phyloP scores from a whole-genome alignment of 2,329 filamentous ascomycete genomes.

The Penicillium sp. region DNA sequence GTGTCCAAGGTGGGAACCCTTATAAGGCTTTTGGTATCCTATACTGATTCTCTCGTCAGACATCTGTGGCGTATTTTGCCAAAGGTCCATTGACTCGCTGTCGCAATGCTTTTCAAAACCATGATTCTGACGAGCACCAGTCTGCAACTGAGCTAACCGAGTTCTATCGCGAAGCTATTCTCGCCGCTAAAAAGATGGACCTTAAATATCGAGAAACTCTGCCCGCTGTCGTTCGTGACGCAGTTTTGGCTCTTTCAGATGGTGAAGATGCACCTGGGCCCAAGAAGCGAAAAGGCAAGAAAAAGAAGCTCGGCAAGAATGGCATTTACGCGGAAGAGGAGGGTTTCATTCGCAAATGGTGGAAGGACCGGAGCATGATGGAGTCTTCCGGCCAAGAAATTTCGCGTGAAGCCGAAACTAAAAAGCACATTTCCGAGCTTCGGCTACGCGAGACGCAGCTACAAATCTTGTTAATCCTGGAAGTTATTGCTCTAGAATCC shows the following conservation, averaged over 20 bases:
- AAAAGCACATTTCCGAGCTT: slow-evolving; percentile 40
- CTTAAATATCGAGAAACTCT: slow-evolving; percentile 44
- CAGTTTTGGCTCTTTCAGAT: slow-evolving; percentile 35
- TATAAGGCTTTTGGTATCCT: not conserved
- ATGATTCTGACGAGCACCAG: slow-evolving; percentile 19
- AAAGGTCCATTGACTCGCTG: slow-evolving; percentile 47
- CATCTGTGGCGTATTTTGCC: slow-evolving; percentile 49
- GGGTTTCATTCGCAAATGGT: slow-evolving; percentile 42
- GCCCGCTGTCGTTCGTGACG: slow-evolving; percentile 35
- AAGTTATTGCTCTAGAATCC: slow-evolving; percentile 43
- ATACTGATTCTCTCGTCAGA: slow-evolving; percentile 26
- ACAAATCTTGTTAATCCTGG: slow-evolving; percentile 47
- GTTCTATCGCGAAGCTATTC: slow-evolving; percentile 40
- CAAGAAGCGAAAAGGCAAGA: slow-evolving; percentile 35
- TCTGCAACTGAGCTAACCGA: slow-evolving; percentile 28
- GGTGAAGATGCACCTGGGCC: slow-evolving; percentile 24
- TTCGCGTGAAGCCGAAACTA: slow-evolving; percentile 36
- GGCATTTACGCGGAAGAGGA: slow-evolving; percentile 45
- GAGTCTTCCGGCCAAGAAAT: slow-evolving; percentile 19
- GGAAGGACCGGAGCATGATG: slow-evolving; percentile 35
- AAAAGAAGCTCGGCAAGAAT: slow-evolving; percentile 43
- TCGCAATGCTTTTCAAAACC: slow-evolving; percentile 36
- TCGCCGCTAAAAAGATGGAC: slow-evolving; percentile 45
- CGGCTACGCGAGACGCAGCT: slow-evolving; percentile 46
- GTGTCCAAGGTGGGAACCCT: slow-evolving; percentile 36